Conservation (phyloP, 257 asterid species). For the Penstemon barbatus region DNA sequence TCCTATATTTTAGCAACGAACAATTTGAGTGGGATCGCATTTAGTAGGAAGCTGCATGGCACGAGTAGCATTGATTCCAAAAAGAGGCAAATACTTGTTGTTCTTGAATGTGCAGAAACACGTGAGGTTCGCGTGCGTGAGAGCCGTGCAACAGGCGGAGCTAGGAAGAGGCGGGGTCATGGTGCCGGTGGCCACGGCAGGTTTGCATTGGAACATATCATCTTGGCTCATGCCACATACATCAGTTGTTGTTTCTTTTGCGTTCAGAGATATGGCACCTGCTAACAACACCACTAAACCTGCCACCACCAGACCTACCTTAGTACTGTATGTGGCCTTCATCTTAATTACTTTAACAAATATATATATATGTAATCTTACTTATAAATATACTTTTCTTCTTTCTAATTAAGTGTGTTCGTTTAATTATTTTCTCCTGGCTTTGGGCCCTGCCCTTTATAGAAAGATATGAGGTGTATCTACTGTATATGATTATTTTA, state of each 20-base stretch:
- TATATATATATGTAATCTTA: too few species aligned
- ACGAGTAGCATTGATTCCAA: slow-evolving; percentile 32
- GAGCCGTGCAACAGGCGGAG: slow-evolving; percentile 28
- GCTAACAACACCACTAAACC: slow-evolving; percentile 8
- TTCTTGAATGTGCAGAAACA: slow-evolving; percentile 41
- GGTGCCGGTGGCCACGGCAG: slow-evolving; percentile 33
- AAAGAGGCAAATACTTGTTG: slow-evolving; percentile 12
- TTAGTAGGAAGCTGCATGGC: slow-evolving; percentile 36
- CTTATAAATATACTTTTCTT: too few species aligned
- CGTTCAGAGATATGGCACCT: slow-evolving; percentile 11
- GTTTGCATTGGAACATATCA: slow-evolving; percentile 36
- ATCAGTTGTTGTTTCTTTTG: background rate
- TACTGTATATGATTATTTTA: background rate
- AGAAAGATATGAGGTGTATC: background rate
- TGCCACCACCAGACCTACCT: slow-evolving; percentile 24
- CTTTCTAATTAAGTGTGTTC: background rate
- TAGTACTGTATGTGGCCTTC: slow-evolving; percentile 11
- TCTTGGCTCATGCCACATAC: slow-evolving; percentile 33
- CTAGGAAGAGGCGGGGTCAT: slow-evolving; percentile 32
- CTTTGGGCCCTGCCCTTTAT: background rate
- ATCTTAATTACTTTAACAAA: background rate
- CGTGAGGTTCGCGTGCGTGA: slow-evolving; percentile 30
- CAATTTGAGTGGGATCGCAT: slow-evolving; percentile 25
- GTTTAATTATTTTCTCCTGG: background rate
- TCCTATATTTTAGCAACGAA: background rate